Percentiles rank a stretch among this genome's conserved stretches.
Conservation (phyloP, 2,329 filamentous ascomycete genomes). For the Penicillium sp. region DNA sequence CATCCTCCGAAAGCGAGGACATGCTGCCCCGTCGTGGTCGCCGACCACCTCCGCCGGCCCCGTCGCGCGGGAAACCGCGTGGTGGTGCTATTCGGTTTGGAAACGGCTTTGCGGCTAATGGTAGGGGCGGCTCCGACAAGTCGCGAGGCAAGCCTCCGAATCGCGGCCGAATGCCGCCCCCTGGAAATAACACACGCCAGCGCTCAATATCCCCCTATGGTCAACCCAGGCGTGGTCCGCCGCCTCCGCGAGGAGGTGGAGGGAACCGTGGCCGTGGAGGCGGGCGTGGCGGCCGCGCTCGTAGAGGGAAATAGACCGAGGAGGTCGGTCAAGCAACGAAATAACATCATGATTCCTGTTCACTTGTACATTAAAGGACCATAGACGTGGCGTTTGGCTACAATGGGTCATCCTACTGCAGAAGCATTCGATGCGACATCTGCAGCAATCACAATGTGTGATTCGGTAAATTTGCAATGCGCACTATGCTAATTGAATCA, state of each 20-base stretch:
- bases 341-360: no score
- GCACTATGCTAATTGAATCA: no score
- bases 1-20: conserved; percentile 34
- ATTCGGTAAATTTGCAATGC: no score
- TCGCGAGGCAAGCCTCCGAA: conserved; percentile 12
- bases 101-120: conserved; percentile 18
- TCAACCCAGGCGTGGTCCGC: no score
- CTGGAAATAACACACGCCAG: conserved; percentile 2
- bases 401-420: no score
- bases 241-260: conserved; percentile 14
- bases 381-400: no score
- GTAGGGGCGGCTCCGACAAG: conserved; percentile 12
- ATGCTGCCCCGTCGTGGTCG: conserved; percentile 25
- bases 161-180: background rate
- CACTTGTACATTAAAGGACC: no score
- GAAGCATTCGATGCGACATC: no score
- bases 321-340: background rate
- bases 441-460: no score
- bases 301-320: conserved; percentile 11
- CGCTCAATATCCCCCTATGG: no score
- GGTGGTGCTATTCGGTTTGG: conserved; percentile 37
- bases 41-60: conserved; percentile 28
- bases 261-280: conserved; percentile 18
- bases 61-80: conserved; percentile 27
- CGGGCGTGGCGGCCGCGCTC: conserved; percentile 21